phyloP scores from a whole-genome alignment of 352 stramenopile species.

The Elongisporangium anandrum region DNA sequence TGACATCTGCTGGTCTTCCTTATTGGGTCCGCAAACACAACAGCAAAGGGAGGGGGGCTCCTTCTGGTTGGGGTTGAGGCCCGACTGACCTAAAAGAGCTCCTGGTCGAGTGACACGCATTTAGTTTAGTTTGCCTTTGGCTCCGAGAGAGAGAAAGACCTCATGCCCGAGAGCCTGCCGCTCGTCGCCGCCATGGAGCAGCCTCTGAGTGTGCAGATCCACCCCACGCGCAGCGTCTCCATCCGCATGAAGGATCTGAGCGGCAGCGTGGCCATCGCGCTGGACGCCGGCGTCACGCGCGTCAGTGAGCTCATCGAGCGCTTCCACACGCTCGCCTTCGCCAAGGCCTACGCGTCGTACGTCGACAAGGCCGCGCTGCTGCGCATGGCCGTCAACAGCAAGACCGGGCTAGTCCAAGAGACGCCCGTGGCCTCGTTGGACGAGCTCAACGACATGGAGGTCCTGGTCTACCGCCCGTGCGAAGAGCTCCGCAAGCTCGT shows the following conservation, averaged over 20 bases:
- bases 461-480: constrained; percentile 70
- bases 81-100: neutral
- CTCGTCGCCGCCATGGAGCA: constrained; percentile 17
- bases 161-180: constrained; percentile 41
- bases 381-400: constrained; percentile 25
- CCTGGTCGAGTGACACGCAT: neutral
- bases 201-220: constrained; percentile 46
- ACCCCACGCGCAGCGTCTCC: constrained; percentile 41
- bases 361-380: constrained; percentile 38
- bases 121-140: neutral
- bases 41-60: neutral
- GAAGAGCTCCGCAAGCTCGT: constrained; percentile 68
- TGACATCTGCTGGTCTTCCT: neutral
- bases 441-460: constrained; percentile 48
- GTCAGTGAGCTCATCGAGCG: constrained; percentile 50
- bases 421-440: constrained; percentile 31
- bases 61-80: neutral
- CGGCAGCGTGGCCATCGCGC: constrained; percentile 50
- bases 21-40: neutral
- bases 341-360: constrained; percentile 66
- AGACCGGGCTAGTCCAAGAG: constrained; percentile 20
- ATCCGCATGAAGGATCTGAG: constrained; percentile 71
- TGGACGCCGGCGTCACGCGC: constrained; percentile 25
- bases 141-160: neutral
- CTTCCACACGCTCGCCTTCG: constrained; percentile 72